phyloP scores from a whole-genome alignment of 768 basidiomycete species.

The Trametes maxima region DNA sequence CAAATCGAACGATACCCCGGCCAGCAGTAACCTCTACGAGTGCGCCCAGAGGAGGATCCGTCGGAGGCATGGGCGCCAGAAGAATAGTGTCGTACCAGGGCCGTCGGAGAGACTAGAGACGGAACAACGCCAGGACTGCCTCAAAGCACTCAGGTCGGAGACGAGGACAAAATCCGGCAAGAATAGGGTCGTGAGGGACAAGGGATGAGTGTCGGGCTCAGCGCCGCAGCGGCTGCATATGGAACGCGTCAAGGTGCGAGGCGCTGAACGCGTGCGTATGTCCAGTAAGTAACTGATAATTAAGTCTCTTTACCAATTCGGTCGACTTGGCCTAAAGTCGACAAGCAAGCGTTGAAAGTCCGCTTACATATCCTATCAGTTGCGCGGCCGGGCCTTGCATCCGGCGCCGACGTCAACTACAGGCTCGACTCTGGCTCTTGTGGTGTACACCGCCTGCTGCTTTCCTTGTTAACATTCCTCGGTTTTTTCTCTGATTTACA shows the following conservation, averaged over 20 bases:
- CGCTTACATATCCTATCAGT: not conserved
- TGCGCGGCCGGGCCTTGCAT: not conserved
- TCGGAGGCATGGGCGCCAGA: constrained; percentile 33
- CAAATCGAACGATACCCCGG: constrained; percentile 83
- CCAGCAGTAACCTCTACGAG: constrained; percentile 82
- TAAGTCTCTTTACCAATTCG: not conserved
- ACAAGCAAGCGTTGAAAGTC: too few species aligned
- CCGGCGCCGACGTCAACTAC: constrained; percentile 11
- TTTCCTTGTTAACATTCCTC: not conserved
- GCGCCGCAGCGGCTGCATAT: not conserved
- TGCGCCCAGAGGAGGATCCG: constrained; percentile 61
- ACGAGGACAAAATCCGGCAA: too few species aligned
- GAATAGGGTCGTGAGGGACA: not conserved
- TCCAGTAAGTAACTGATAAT: too few species aligned
- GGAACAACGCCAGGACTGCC: too few species aligned
- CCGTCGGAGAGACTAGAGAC: too few species aligned
- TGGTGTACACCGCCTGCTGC: not conserved
- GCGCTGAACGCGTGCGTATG: not conserved
- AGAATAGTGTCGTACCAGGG: not conserved
- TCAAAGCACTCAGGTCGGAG: too few species aligned
- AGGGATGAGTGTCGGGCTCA: not conserved
- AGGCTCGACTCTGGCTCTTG: constrained; percentile 2
- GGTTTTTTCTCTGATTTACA: not conserved
- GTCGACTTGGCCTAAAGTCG: too few species aligned
- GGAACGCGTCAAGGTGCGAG: constrained; percentile 2